These are phyloP conservation scores for Acanthamoeba healyi DNA, from an alignment of 208 protist species.

Conservation along the genomic window DNA sequence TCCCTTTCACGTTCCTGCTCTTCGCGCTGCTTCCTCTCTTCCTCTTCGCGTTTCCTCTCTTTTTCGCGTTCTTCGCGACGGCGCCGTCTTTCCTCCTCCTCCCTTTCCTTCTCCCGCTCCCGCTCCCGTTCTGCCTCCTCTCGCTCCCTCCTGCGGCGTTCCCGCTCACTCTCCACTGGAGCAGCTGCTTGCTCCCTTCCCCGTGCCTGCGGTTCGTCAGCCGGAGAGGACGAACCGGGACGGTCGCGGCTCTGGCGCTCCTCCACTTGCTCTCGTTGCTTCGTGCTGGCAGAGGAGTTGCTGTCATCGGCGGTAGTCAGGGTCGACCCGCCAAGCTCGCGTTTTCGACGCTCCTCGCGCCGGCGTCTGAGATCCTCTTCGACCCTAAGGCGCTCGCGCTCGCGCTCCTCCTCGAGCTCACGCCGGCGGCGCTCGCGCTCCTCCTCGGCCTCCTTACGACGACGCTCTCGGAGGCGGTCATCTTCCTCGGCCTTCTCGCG, in stretches of 20 bases:
- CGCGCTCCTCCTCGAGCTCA: neutral
- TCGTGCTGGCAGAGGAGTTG: no score
- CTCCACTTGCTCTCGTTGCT: no score
- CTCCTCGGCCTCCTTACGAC: neutral
- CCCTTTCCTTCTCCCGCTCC: neutral
- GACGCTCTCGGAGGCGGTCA: neutral
- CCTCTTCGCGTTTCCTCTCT: neutral
- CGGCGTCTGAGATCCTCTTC: neutral
- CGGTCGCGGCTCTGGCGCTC: no score
- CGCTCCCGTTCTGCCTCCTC: neutral
- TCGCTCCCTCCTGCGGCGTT: neutral
- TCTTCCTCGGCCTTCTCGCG: slow-evolving; percentile 27
- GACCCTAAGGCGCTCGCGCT: neutral
- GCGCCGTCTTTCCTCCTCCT: neutral
- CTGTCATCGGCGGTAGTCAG: no score
- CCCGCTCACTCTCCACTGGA: neutral
- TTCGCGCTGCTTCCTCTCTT: neutral
- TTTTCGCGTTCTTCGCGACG: neutral
- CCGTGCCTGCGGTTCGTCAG: no score
- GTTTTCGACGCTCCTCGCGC: neutral
- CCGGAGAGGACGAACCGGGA: no score
- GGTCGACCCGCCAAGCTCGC: neutral
- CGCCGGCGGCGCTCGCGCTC: neutral
- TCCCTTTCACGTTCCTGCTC: neutral
- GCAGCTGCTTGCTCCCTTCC: neutral